Conservation (phyloP, 2,329 filamentous ascomycete species). For the Ceratocystis destructans region DNA sequence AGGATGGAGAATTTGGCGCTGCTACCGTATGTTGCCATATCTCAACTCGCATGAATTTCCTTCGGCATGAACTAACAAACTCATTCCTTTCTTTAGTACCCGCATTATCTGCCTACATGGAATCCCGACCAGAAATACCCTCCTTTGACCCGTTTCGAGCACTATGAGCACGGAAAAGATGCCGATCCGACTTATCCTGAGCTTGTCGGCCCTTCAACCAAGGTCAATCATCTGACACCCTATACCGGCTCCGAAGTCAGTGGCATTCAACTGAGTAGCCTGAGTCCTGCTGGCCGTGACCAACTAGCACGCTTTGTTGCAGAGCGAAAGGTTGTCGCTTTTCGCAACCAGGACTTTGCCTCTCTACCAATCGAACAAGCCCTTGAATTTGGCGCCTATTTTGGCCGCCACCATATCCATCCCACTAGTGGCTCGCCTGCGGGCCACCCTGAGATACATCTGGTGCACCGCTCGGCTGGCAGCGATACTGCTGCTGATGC, state of each 20-base stretch:
- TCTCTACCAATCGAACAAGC: conserved; percentile 57
- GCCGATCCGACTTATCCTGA: conserved; percentile 57
- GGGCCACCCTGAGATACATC: conserved; percentile 60
- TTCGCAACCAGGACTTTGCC: conserved; percentile 61
- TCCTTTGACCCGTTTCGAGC: conserved; percentile 54
- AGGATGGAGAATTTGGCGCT: conserved; percentile 13
- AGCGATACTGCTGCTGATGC: conserved; percentile 36
- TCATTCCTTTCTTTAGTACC: conserved; percentile 36
- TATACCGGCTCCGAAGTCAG: conserved; percentile 59
- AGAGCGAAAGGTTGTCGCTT: conserved; percentile 64
- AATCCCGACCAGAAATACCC: conserved; percentile 49
- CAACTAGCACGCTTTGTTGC: conserved; percentile 64
- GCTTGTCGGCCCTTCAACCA: conserved; percentile 42
- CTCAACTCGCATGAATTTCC: background rate
- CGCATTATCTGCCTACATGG: conserved; percentile 62
- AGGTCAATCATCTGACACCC: conserved; percentile 51
- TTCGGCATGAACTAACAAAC: background rate
- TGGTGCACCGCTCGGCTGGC: conserved; percentile 56
- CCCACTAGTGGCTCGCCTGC: conserved; percentile 63
- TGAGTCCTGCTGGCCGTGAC: conserved; percentile 57
- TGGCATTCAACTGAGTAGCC: conserved; percentile 56
- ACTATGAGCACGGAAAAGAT: conserved; percentile 62
- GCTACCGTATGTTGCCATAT: conserved; percentile 10
- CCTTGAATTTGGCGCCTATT: conserved; percentile 57
- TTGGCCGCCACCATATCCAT: conserved; percentile 70